Evolutionary conservation across 306 rosid genomes (phyloP), one percentile per base, ranked within the genome.

Genomic region (Arachis stenosperma): DNA sequence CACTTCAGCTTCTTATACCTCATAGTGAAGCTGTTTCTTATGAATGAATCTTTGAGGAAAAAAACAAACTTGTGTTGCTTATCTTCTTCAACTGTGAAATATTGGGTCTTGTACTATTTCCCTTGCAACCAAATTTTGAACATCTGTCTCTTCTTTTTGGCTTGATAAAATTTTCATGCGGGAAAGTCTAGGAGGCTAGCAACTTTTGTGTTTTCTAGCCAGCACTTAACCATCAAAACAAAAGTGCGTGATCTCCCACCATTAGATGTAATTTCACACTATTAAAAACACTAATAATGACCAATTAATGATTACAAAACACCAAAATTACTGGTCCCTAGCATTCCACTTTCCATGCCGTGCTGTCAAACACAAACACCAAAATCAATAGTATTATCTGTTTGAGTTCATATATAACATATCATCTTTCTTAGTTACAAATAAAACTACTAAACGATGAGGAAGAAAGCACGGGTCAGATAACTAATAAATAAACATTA

Each of bases 341-440:
- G n/a, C n/a, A n/a, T n/a, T n/a, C n/a, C n/a, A n/a, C n/a, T n/a
- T n/a, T 33, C 10, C 41, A n/a, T 58, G 47, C 5, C 33, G 56
- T 54, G 47, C 53, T 78, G 52, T 63, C 58, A 53, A 42, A 33
- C 37, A 33, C 37, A 33, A 61, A 30, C 70, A 30, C 52, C 48
- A 51, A 69, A 76, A 5, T 29, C 27, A 77, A 30, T 52, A 69
- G 65, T 48, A 69, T 13, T 43, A 51, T 77, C 22, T 77, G 41
- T 43, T 61, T 27, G 9, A 59, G 63, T 40, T 68, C 63, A 22
- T 39, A 6, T 59, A 50, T 43, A 43, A 36, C 13, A 33, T 46
- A 15, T 62, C 65, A 10, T 62, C 65, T 48, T 50, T 73, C 43
- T 54, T 3, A 33, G 17, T 59, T 22, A 1, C 27, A 22, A 22